Evolutionary conservation across 305 asterid species (phyloP).

Genomic region (Rubia tinctorum): DNA sequence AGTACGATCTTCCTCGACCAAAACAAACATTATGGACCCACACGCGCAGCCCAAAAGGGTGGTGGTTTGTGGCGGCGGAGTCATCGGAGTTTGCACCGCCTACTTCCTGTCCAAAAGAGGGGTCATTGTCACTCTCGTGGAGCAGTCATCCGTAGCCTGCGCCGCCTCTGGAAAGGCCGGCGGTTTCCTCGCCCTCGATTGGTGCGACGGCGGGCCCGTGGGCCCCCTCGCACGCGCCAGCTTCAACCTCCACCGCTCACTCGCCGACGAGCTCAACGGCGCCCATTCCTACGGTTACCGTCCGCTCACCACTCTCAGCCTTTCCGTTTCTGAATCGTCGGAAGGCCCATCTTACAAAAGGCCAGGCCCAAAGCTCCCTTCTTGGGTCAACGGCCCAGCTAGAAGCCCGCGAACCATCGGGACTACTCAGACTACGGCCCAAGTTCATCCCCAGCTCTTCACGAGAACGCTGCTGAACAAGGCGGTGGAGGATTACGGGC

Average conservation of each 20-base stretch:
- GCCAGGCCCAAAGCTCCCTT: conserved; percentile 37
- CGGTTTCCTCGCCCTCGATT: conserved; percentile 83
- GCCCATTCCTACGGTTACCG: conserved; percentile 67
- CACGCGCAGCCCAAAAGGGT: conserved; percentile 37
- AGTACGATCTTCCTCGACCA: conserved; percentile 31
- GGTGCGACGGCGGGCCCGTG: conserved; percentile 79
- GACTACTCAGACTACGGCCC: conserved; percentile 69
- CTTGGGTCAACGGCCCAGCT: conserved; percentile 74
- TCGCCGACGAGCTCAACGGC: conserved; percentile 81
- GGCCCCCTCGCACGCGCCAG: conserved; percentile 82
- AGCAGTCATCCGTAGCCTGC: conserved; percentile 81
- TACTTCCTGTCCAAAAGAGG: conserved; percentile 69
- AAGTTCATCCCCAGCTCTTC: conserved; percentile 76
- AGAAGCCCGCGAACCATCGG: conserved; percentile 68
- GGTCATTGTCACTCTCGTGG: conserved; percentile 73
- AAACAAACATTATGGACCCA: conserved; percentile 35
- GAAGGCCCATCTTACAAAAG: conserved; percentile 13
- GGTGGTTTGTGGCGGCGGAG: conserved; percentile 92
- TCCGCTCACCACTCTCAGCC: conserved; percentile 60
- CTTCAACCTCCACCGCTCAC: conserved; percentile 81
- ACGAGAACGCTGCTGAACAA: conserved; percentile 49
- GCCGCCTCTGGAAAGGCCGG: conserved; percentile 96
- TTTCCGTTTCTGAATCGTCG: conserved; percentile 47
- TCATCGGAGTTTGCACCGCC: conserved; percentile 88
- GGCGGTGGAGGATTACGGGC: conserved; percentile 63